Base-by-base conservation (phyloP, 1,284 basidiomycete species). In the Leucoagaricus sp. region DNA sequence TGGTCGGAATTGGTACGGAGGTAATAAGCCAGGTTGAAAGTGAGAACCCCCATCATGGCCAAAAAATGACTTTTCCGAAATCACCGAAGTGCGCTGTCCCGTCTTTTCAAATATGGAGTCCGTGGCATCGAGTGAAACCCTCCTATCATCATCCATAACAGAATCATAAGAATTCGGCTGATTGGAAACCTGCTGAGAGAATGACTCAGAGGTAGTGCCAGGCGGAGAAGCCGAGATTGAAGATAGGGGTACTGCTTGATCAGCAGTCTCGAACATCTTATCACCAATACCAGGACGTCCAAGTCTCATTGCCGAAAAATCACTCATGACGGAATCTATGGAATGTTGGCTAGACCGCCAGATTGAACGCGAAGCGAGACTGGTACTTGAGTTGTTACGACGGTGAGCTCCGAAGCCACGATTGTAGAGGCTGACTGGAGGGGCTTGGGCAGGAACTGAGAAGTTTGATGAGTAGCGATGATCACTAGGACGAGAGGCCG, bases 211-310 rank as follows among this genome's bases (percentile, higher is more conserved):
- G 7, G 49, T 41, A 78, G 78, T 9, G 10, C 36, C 47, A 33
- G 78, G 64, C 2, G 88, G 87, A 0, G 88, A 91, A 0, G 83
- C 89, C 0, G 85, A 82, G 61, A 93, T 92, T 0, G 87, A 76
- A 0, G 78, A 69, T 26, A 93, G 75, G 0, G 86, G 82, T 55
- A 82, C 77, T 3, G 80, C 81, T 41, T 76, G 78, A 47, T 87
- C 85, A 6, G 72, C 75, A n/a, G 76, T 81, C 28, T 89, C 84
- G 64, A 94, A 92, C 92, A 94, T 94, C 77, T 93, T 91, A 66
- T 94, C 93, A 0, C 93, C 91, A 2, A 94, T 70, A 1, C 86
- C 90, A 1, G 92, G 92, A 19, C 92, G 80, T 2, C 78, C 85
- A 3, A 90, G 67, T 9, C 80, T 77, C 60, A 75, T 71, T 2